phyloP scores from a whole-genome alignment of 2,329 filamentous ascomycete species.

The Cyclaneusma minus region DNA sequence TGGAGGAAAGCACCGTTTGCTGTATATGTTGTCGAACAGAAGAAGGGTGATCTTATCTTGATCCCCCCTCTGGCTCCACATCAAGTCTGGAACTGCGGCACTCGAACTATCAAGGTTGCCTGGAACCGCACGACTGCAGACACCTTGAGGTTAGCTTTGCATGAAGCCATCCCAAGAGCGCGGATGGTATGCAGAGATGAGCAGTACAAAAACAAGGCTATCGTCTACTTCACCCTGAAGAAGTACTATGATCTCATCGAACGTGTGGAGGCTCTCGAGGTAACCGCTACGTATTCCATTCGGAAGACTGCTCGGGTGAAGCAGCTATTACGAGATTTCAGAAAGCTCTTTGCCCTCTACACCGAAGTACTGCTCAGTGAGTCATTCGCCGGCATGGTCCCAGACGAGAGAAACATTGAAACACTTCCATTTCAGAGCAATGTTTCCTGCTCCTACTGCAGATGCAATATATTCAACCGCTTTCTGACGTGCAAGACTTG shows the following conservation, averaged over 20 bases:
- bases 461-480: conserved; percentile 92
- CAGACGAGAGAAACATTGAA: conserved; percentile 55
- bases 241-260: conserved; percentile 57
- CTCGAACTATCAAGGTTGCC: conserved; percentile 89
- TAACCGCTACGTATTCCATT: conserved; percentile 27
- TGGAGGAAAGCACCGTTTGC: conserved; percentile 92
- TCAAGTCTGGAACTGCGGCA: conserved; percentile 96
- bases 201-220: conserved; percentile 97
- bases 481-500: conserved; percentile 89
- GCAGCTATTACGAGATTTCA: conserved; percentile 72
- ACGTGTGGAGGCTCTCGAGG: conserved; percentile 34
- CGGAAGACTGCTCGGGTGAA: conserved; percentile 35
- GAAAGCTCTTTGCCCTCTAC: conserved; percentile 62
- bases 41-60: conserved; percentile 78
- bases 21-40: conserved; percentile 86
- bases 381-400: conserved; percentile 53
- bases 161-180: conserved; percentile 77
- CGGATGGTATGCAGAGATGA: conserved; percentile 90
- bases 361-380: conserved; percentile 71
- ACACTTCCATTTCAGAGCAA: conserved; percentile 74
- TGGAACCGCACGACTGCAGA: conserved; percentile 95
- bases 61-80: conserved; percentile 88
- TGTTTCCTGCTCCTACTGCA: conserved; percentile 89
- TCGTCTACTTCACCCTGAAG: conserved; percentile 72
- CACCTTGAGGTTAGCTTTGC: conserved; percentile 71